phyloP scores from a whole-genome alignment of 2,329 filamentous ascomycete species.

The Beauveria scarabaeidicola region DNA sequence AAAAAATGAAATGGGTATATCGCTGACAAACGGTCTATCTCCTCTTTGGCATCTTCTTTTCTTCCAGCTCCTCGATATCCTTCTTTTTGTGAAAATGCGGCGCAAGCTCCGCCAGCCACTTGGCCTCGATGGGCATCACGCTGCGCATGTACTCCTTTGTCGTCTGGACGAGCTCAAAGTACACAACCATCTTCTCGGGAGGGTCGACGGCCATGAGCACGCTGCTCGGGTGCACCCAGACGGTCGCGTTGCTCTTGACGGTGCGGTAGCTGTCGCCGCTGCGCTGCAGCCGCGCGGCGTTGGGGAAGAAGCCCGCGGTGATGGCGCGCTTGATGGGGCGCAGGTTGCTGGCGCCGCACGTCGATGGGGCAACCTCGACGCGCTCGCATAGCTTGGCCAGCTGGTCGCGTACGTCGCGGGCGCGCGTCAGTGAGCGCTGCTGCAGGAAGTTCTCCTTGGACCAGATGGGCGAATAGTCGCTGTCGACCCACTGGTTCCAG shows the following conservation, averaged over 20 bases:
- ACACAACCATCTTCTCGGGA: conserved; percentile 72
- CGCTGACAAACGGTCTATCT: conserved; percentile 12
- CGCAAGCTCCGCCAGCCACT: conserved; percentile 82
- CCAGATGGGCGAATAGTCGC: conserved; percentile 83
- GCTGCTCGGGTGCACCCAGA: conserved; percentile 84
- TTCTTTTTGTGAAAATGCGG: conserved; percentile 93
- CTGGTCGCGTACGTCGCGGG: conserved; percentile 87
- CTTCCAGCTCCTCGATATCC: conserved; percentile 75
- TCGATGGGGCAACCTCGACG: conserved; percentile 68
- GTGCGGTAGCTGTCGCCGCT: conserved; percentile 85
- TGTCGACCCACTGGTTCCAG: conserved; percentile 92
- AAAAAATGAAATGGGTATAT: not conserved
- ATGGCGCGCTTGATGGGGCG: conserved; percentile 76
- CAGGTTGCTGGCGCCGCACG: conserved; percentile 61
- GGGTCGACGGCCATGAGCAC: conserved; percentile 73
- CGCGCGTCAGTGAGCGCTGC: conserved; percentile 78
- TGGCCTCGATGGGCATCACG: conserved; percentile 73
- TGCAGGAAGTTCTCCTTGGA: conserved; percentile 89
- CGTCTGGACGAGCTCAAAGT: conserved; percentile 74
- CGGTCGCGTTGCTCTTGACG: conserved; percentile 80
- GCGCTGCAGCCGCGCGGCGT: conserved; percentile 74
- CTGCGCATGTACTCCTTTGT: conserved; percentile 90
- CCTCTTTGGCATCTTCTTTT: conserved; percentile 50
- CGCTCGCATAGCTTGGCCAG: conserved; percentile 86
- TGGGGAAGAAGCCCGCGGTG: conserved; percentile 88